A percentile compares a stretch with the other conserved stretches of the same genome.
Conservation (phyloP, 768 basidiomycete species). For the Macrolepiota albuminosa region DNA sequence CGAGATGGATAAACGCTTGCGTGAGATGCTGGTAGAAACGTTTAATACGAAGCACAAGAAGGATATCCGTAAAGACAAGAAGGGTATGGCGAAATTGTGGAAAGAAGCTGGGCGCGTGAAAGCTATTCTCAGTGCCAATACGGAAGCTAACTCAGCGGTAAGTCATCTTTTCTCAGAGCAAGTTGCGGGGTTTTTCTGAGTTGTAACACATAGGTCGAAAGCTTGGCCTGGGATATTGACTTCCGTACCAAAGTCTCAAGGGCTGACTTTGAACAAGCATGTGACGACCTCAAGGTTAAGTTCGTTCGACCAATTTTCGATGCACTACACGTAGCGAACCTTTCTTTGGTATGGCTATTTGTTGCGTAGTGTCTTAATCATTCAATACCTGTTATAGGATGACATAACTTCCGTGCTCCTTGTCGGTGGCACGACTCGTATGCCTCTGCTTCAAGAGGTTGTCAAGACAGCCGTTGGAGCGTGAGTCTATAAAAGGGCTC, state of each 20-base stretch:
- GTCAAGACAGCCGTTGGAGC: constrained; percentile 76
- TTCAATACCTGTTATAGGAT: constrained; percentile 37
- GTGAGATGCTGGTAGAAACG: constrained; percentile 70
- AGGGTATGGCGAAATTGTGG: constrained; percentile 90
- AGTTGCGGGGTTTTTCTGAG: constrained; percentile 2
- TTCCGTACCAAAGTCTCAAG: constrained; percentile 78
- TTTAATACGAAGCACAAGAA: constrained; percentile 71
- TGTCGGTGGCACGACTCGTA: constrained; percentile 86
- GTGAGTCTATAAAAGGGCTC: constrained; percentile 34
- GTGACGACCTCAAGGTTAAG: constrained; percentile 54
- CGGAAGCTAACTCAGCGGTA: constrained; percentile 70
- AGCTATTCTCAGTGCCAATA: constrained; percentile 88
- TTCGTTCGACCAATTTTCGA: constrained; percentile 74
- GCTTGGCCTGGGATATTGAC: constrained; percentile 86
- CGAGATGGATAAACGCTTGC: constrained; percentile 78
- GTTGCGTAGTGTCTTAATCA: neutral
- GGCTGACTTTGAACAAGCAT: constrained; percentile 71
- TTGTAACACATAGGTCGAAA: constrained; percentile 62
- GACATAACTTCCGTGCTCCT: constrained; percentile 87
- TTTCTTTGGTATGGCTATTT: constrained; percentile 51
- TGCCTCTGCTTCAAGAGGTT: constrained; percentile 87
- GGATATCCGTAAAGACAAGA: constrained; percentile 67
- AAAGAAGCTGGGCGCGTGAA: constrained; percentile 93
- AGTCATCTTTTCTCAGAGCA: constrained; percentile 18
- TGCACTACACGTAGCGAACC: constrained; percentile 60